Conservation (phyloP, 2,329 filamentous ascomycete species). For the Ampelomyces quisqualis region DNA sequence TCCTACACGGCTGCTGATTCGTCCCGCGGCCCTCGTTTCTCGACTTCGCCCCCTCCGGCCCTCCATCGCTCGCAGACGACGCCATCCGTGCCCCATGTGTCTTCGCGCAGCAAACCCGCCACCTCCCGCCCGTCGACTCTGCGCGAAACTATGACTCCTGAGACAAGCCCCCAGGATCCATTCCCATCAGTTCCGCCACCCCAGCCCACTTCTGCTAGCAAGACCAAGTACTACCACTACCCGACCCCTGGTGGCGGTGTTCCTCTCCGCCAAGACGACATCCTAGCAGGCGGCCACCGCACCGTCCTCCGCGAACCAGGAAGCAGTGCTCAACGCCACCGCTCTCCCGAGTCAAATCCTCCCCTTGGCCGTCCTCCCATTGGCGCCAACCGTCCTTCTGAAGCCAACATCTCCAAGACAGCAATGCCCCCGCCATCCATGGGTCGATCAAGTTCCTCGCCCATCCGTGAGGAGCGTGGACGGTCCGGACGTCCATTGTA, state of each 20-base stretch:
- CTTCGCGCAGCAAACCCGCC: slow-evolving; percentile 32
- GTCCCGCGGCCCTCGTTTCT: slow-evolving; percentile 28
- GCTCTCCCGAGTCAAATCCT: slow-evolving; percentile 22
- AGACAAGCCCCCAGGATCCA: slow-evolving; percentile 28
- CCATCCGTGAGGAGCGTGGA: slow-evolving; percentile 29
- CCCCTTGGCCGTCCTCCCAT: slow-evolving; percentile 38
- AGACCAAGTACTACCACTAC: slow-evolving; percentile 32
- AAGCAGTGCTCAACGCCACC: slow-evolving; percentile 26
- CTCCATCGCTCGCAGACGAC: slow-evolving; percentile 49
- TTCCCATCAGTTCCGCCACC: slow-evolving; percentile 28
- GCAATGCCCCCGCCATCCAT: slow-evolving; percentile 17
- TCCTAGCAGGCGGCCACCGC: slow-evolving; percentile 30
- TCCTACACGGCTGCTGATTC: slow-evolving; percentile 28
- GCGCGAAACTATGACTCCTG: slow-evolving; percentile 32
- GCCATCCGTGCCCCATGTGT: slow-evolving; percentile 35
- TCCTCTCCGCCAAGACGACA: slow-evolving; percentile 23
- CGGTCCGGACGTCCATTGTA: slow-evolving; percentile 25
- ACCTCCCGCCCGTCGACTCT: slow-evolving; percentile 30
- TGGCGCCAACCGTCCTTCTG: slow-evolving; percentile 31
- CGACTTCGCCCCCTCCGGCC: slow-evolving; percentile 36
- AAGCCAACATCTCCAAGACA: slow-evolving; percentile 18
- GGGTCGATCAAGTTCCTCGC: slow-evolving; percentile 25
- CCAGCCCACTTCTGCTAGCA: slow-evolving; percentile 20
- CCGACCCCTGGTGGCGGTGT: slow-evolving; percentile 27
- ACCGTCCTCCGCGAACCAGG: slow-evolving; percentile 38